Conservation (phyloP, 1,284 basidiomycete genomes). For the Tetrapyrgos nigripes region DNA sequence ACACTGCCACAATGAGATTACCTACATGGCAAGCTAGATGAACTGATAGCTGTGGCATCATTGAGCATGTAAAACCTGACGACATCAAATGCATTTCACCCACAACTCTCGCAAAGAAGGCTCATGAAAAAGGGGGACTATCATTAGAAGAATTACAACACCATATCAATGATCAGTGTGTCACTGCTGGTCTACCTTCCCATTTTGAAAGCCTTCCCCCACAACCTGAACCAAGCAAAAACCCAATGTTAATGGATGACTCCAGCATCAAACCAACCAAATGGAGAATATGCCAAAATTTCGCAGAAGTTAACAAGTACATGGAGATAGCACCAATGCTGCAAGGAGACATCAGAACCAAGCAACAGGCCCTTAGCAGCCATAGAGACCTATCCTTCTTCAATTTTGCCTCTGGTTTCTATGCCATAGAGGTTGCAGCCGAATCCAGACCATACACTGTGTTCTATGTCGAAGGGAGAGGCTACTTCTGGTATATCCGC, state of each 20-base stretch:
- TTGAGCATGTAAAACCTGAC: slow-evolving; percentile 27
- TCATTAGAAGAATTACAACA: too few species aligned
- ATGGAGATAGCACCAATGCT: slow-evolving; percentile 39
- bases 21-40: slow-evolving; percentile 33
- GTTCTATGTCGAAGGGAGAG: too few species aligned
- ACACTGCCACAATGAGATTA: slow-evolving; percentile 35
- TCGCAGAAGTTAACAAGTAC: slow-evolving; percentile 40
- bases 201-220: slow-evolving; percentile 20
- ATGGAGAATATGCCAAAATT: slow-evolving; percentile 44
- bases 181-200: slow-evolving; percentile 23
- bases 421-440: slow-evolving; percentile 33
- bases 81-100: slow-evolving; percentile 36
- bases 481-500: too few species aligned
- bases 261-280: slow-evolving; percentile 22
- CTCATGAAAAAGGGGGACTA: too few species aligned
- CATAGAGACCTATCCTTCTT: slow-evolving; percentile 37
- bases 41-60: slow-evolving; percentile 37
- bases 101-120: too few species aligned
- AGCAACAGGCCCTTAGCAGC: slow-evolving; percentile 38
- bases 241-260: background rate
- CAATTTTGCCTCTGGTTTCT: slow-evolving; percentile 45
- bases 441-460: slow-evolving; percentile 38
- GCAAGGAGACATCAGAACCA: too few species aligned
- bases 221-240: background rate
- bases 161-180: slow-evolving; percentile 37